Percentiles rank a stretch among this genome's conserved stretches.
phyloP scores from a whole-genome alignment of 345 rosid species.

The Clarkia xantiana region DNA sequence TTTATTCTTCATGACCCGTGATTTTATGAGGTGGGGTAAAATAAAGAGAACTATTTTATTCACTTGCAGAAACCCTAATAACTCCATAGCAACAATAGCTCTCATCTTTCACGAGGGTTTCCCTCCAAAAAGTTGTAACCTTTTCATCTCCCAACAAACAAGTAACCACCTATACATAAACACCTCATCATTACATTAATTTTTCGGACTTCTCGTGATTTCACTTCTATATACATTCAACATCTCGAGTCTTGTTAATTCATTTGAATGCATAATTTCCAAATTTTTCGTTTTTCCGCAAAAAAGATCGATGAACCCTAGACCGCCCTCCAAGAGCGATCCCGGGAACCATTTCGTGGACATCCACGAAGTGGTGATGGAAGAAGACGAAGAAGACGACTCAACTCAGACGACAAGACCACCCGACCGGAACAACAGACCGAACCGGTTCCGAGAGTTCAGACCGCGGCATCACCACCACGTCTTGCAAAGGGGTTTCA shows the following conservation, averaged over 20 bases:
- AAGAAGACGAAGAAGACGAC: constrained; percentile 36
- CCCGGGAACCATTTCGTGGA: constrained; percentile 36
- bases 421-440: constrained; percentile 16
- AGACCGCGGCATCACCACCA: constrained; percentile 16
- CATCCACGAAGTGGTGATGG: constrained; percentile 42
- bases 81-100: too few species aligned
- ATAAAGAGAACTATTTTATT: too few species aligned
- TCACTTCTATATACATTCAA: too few species aligned
- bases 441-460: constrained; percentile 21
- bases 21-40: too few species aligned
- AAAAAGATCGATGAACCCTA: background rate
- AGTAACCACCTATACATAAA: too few species aligned
- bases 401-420: constrained; percentile 14
- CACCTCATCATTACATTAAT: too few species aligned
- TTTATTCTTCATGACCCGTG: too few species aligned
- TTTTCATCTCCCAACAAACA: too few species aligned
- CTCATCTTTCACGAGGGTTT: too few species aligned
- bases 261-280: background rate
- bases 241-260: background rate
- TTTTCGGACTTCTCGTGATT: too few species aligned
- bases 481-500: constrained; percentile 21
- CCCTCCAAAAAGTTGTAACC: too few species aligned
- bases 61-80: too few species aligned
- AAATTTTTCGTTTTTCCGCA: background rate
- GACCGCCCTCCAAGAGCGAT: background rate